Conservation (phyloP, 257 asterid genomes). For the Leonotis leonurus region DNA sequence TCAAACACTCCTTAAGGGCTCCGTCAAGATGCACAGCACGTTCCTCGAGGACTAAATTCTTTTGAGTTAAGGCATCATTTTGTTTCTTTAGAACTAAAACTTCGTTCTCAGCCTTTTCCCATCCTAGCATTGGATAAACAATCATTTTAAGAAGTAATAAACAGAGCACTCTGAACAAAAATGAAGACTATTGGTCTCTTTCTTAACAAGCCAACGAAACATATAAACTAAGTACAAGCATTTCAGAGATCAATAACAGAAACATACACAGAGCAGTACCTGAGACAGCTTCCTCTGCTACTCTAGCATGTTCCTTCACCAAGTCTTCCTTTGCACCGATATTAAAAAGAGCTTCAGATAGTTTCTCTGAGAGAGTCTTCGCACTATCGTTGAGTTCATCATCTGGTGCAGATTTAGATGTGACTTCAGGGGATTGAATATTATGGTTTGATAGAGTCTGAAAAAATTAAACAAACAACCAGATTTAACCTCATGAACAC, state of each 20-base stretch:
- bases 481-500: conserved; percentile 6
- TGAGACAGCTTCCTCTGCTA: conserved; percentile 96
- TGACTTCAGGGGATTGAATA: conserved; percentile 73
- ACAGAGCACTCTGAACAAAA: neutral
- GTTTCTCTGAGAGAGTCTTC: conserved; percentile 51
- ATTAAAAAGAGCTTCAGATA: conserved; percentile 67
- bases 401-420: conserved; percentile 53
- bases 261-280: conserved; percentile 34
- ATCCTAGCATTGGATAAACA: conserved; percentile 41
- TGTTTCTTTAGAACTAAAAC: conserved; percentile 54
- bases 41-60: conserved; percentile 62
- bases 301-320: conserved; percentile 88
- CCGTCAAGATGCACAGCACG: conserved; percentile 68
- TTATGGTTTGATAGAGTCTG: conserved; percentile 48
- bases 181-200: neutral
- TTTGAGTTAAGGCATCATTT: conserved; percentile 45
- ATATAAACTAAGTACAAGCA: neutral
- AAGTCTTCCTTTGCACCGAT: conserved; percentile 70
- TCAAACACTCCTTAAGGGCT: conserved; percentile 86
- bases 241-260: neutral
- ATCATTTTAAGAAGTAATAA: neutral
- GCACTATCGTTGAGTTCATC: conserved; percentile 38
- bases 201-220: neutral
- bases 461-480: conserved; percentile 7
- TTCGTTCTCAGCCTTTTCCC: conserved; percentile 95